Evolutionary conservation across 345 rosid genomes (phyloP).

Genomic region (Aurinia saxatilis): DNA sequence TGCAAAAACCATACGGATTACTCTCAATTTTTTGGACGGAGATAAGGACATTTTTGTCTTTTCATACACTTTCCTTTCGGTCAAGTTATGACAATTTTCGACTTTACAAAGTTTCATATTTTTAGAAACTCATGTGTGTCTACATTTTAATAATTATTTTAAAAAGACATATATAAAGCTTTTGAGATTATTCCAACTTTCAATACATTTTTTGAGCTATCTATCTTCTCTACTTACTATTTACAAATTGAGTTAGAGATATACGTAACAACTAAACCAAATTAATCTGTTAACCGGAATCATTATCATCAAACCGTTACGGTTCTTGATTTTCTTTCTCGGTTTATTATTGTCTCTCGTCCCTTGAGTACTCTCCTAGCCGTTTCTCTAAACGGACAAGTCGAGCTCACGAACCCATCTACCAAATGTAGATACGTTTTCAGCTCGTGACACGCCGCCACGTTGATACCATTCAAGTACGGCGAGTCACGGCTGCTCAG

Average conservation of each 20-base stretch:
- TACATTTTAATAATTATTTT: neutral
- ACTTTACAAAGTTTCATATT: conserved; percentile 3
- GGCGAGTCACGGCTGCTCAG: conserved; percentile 68
- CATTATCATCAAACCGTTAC: neutral
- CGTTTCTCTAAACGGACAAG: conserved; percentile 59
- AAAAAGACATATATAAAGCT: neutral
- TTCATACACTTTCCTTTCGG: neutral
- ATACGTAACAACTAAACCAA: neutral
- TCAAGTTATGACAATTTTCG: conserved; percentile 12
- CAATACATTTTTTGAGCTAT: conserved; percentile 1
- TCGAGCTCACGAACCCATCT: conserved; percentile 60
- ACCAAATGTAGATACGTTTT: conserved; percentile 71
- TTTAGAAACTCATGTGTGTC: neutral
- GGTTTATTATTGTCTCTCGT: neutral
- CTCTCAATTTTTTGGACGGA: conserved; percentile 18
- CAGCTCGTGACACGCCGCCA: conserved; percentile 82
- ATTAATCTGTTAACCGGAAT: neutral
- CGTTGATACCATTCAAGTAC: conserved; percentile 37
- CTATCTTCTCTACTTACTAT: neutral
- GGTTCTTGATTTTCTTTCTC: neutral
- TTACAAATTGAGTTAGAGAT: conserved; percentile 1
- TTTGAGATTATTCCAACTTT: neutral
- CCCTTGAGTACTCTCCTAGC: conserved; percentile 34
- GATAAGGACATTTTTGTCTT: conserved; percentile 13
- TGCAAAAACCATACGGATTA: neutral